Conservation (phyloP, 78 protist species). For the Andalucia godoyi region DNA sequence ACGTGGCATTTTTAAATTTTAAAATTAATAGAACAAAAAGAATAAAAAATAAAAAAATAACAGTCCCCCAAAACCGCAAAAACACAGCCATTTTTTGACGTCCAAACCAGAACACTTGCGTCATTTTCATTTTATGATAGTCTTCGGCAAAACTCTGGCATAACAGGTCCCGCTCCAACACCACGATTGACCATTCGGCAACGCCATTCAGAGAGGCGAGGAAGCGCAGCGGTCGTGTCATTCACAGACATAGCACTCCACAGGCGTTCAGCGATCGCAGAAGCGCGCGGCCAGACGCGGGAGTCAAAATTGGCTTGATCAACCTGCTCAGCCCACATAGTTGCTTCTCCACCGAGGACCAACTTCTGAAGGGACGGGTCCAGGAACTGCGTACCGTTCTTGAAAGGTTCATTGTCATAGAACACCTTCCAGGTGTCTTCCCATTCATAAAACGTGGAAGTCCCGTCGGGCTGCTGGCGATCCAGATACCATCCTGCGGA, state of each 20-base stretch:
- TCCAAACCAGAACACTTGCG: too few relatives aligned
- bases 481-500: neutral
- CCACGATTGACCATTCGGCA: constrained; percentile 34
- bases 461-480: constrained; percentile 10
- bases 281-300: constrained; percentile 43
- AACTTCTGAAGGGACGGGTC: neutral
- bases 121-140: too few relatives aligned
- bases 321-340: constrained; percentile 56
- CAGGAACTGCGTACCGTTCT: neutral
- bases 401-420: constrained; percentile 42
- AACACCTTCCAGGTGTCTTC: constrained; percentile 21
- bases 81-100: too few relatives aligned
- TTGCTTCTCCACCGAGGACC: constrained; percentile 46
- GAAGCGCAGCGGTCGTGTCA: neutral
- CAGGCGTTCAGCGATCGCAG: constrained; percentile 63
- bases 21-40: too few relatives aligned
- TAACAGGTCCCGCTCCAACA: constrained; percentile 22
- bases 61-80: too few relatives aligned
- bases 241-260: constrained; percentile 25
- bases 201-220: constrained; percentile 4
- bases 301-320: constrained; percentile 19
- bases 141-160: too few relatives aligned
- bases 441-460: constrained; percentile 21
- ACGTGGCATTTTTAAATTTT: too few relatives aligned
- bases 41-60: too few relatives aligned